Conservation (phyloP, 2,329 filamentous ascomycete genomes). For the Trichoderma polysporum region DNA sequence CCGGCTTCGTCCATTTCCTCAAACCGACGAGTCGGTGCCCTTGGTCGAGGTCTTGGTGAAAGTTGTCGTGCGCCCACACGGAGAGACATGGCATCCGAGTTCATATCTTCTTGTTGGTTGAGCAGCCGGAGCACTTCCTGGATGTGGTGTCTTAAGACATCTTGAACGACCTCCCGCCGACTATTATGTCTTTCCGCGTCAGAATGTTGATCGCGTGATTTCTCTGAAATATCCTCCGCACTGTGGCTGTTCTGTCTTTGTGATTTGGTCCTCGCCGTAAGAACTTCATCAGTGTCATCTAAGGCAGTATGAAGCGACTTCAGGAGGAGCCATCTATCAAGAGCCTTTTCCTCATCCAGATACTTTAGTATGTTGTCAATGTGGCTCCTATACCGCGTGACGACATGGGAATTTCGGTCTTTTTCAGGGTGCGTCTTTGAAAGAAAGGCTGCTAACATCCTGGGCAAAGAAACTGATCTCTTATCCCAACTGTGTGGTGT, state of each 20-base stretch:
- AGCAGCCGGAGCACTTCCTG: conserved; percentile 49
- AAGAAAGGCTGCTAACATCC: conserved; percentile 42
- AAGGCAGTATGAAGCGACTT: conserved; percentile 43
- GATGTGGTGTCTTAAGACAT: conserved; percentile 50
- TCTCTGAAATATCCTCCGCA: background rate
- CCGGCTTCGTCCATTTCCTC: conserved; percentile 47
- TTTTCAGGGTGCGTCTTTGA: conserved; percentile 28
- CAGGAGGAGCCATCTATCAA: conserved; percentile 37
- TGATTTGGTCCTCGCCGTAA: conserved; percentile 36
- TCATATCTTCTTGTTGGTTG: conserved; percentile 40
- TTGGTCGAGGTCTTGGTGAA: conserved; percentile 16
- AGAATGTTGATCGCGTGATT: background rate
- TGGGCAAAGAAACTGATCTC: conserved; percentile 45
- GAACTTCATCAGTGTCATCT: conserved; percentile 43
- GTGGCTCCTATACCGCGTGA: conserved; percentile 30
- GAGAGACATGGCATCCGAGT: conserved; percentile 28
- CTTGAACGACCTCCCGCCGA: conserved; percentile 41
- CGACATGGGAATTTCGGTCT: conserved; percentile 27
- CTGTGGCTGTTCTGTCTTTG: background rate
- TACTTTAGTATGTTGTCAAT: conserved; percentile 27
- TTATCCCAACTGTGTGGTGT: conserved; percentile 56
- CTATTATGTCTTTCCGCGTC: conserved; percentile 22
- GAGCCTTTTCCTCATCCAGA: conserved; percentile 26
- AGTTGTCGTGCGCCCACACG: conserved; percentile 24
- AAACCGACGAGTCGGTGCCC: conserved; percentile 34